Evolutionary conservation across 2,329 filamentous ascomycete genomes (phyloP), one percentile per base, ranked within the genome.

Genomic region (Eutypa lata): DNA sequence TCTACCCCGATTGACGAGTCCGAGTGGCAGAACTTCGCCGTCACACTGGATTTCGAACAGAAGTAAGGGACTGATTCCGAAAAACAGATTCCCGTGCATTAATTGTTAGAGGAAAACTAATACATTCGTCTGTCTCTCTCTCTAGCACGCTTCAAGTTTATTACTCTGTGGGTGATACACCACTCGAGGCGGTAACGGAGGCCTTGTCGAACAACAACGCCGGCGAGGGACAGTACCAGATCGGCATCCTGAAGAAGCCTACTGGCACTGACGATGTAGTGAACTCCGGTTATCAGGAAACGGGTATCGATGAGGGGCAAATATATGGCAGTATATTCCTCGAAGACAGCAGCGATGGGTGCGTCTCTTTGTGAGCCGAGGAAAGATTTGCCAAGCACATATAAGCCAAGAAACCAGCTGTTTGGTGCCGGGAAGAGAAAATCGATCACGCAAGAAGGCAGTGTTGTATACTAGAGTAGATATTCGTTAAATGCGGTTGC

Each of bases 1-100:
- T 70, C 68, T 24, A 72, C 70, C 13, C 65, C 70, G 5, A 66
- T 82, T 44, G 73, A 77, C 40, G 60, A 66, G 26, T 69, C 65
- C 33, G 71, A 72, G 18, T 85, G 81, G 81, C 81, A 86, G 65
- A 85, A 85, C 67, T 85, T 84, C 71, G 82, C 79, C 19, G 60
- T 83, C 37, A 79, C 75, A 10, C 66, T 84, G 18, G 77, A 85
- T 62, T 84, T 80, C 58, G 64, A 65, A 40, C 72, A 76, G 58
- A 83, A 83, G 79, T 82, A 66, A 55, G 76, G 51, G 24, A 7
- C 37, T 26, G 37, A 31, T 26, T 45, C 40, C 14, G n/a, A n/a
- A n/a, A n/a, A n/a, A n/a, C n/a, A 7, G 50, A 31, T 37, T 37
- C 18, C 45, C n/a, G 31, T 14, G 28, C 2, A 14, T 19, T 13